Percentiles rank a stretch among this genome's conserved stretches.
Conservation (phyloP, 345 rosid species). For the Salix brachista region DNA sequence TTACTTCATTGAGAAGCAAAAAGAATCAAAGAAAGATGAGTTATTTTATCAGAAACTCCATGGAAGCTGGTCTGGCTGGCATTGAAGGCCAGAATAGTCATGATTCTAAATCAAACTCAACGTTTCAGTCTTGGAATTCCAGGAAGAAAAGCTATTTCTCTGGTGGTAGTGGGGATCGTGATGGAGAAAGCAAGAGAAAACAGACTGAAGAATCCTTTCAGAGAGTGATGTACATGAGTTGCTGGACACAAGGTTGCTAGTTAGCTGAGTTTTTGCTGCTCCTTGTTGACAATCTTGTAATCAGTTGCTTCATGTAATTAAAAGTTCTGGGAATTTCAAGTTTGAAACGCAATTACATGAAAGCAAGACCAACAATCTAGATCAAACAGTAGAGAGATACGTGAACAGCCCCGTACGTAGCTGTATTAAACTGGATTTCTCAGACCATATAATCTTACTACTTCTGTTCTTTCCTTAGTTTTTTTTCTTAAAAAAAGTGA, state of each 20-base stretch:
- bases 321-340: too few relatives aligned
- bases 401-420: too few relatives aligned
- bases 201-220: slow-evolving; percentile 34
- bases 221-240: slow-evolving; percentile 39
- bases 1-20: not conserved
- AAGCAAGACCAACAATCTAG: too few relatives aligned
- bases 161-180: not conserved
- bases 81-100: not conserved
- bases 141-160: not conserved
- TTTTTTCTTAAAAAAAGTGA: not conserved
- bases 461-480: too few relatives aligned
- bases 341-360: too few relatives aligned
- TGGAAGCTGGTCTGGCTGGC: not conserved
- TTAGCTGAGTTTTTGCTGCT: too few relatives aligned
- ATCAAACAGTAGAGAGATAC: too few relatives aligned
- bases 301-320: too few relatives aligned
- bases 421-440: too few relatives aligned
- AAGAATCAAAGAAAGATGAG: not conserved
- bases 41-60: not conserved
- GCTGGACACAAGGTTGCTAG: slow-evolving; percentile 35
- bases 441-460: too few relatives aligned
- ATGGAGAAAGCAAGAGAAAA: slow-evolving; percentile 2
- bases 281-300: not conserved
- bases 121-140: not conserved
- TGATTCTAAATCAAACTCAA: slow-evolving; percentile 9